Conservation (phyloP, 805 yeast genomes). For the Zygotorulaspora chibaensis region DNA sequence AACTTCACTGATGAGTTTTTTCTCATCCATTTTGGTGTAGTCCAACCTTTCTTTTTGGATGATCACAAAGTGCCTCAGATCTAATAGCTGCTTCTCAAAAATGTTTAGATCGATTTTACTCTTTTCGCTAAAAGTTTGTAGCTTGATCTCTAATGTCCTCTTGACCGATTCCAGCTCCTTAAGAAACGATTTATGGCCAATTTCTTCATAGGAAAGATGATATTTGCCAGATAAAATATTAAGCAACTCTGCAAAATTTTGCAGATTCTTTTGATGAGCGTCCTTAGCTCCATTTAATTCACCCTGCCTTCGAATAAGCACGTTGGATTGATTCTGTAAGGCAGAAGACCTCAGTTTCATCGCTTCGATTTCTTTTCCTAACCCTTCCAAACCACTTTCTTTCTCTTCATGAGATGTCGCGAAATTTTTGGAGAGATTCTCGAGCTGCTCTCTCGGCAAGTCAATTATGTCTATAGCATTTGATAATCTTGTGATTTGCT, state of each 20-base stretch:
- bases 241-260: constrained; percentile 11
- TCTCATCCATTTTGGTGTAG: constrained; percentile 46
- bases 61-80: constrained; percentile 22
- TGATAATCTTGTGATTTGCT: constrained; percentile 49
- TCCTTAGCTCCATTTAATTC: constrained; percentile 45
- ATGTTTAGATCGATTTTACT: constrained; percentile 9
- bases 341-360: constrained; percentile 25
- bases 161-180: not conserved
- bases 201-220: not conserved
- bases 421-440: constrained; percentile 41
- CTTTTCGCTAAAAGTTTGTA: constrained; percentile 16
- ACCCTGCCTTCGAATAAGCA: constrained; percentile 50
- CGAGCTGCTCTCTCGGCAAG: constrained; percentile 38
- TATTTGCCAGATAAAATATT: constrained; percentile 1
- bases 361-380: constrained; percentile 23
- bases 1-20: constrained; percentile 36
- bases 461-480: constrained; percentile 23
- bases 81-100: constrained; percentile 15
- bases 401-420: constrained; percentile 31
- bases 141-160: constrained; percentile 4
- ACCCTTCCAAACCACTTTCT: constrained; percentile 24
- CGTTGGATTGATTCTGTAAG: constrained; percentile 35
- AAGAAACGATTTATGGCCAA: constrained; percentile 2
- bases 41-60: constrained; percentile 36
- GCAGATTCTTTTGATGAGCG: constrained; percentile 18